phyloP scores from a whole-genome alignment of 768 basidiomycete species.

The Collybia sp. region DNA sequence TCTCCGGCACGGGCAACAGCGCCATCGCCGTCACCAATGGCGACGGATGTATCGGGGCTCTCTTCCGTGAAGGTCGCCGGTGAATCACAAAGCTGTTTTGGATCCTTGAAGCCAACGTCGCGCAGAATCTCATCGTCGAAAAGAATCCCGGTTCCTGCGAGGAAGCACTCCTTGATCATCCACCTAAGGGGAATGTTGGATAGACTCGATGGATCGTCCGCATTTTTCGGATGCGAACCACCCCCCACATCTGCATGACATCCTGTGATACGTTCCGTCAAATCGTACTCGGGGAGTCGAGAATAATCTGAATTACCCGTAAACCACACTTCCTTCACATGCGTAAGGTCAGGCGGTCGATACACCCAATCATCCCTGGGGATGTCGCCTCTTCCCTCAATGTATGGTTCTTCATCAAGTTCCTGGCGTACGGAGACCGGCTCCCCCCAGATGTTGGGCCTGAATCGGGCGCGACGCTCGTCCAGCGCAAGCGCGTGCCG shows the following conservation, averaged over 20 bases:
- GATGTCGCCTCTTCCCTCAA: not conserved
- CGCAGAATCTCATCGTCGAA: not conserved
- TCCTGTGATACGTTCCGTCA: not conserved
- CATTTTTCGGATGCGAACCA: not conserved
- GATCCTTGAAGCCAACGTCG: slow-evolving; percentile 17
- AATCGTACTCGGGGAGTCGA: not conserved
- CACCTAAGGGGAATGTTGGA: not conserved
- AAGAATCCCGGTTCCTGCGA: not conserved
- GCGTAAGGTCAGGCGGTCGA: not conserved
- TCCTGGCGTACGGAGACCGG: not conserved
- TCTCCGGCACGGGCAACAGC: too few relatives aligned
- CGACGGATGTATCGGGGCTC: too few relatives aligned
- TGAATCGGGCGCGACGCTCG: not conserved
- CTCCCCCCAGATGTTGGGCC: not conserved
- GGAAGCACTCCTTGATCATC: not conserved
- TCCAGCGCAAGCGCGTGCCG: not conserved
- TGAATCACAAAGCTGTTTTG: too few relatives aligned
- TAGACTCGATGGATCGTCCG: not conserved
- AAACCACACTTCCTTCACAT: not conserved
- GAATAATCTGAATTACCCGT: not conserved
- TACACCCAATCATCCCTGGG: not conserved
- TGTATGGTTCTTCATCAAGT: not conserved
- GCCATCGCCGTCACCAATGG: too few relatives aligned
- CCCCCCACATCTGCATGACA: not conserved
- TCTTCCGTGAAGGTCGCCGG: too few relatives aligned